Percentiles rank a stretch among this genome's conserved stretches.
Evolutionary conservation across 306 rosid genomes (phyloP).

Genomic region (Malus asiatica): DNA sequence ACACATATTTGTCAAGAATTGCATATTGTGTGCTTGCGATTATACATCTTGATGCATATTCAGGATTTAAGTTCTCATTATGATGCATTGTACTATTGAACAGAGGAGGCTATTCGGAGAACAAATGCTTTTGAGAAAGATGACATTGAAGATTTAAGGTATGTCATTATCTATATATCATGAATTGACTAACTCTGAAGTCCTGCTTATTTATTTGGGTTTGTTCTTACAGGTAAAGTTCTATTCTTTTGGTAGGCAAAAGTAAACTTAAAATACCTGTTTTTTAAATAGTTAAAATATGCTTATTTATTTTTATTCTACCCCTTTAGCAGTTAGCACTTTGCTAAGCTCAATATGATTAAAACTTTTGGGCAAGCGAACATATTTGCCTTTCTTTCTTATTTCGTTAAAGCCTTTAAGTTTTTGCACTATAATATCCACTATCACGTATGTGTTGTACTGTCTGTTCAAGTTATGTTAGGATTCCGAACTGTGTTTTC

Average conservation of each 20-base stretch:
- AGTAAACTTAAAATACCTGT: not conserved
- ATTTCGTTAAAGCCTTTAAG: too few species aligned
- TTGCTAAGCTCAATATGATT: not conserved
- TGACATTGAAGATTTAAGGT: slow-evolving; percentile 57
- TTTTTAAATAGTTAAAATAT: not conserved
- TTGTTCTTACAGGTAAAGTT: not conserved
- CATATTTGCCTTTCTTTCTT: not conserved
- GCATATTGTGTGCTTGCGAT: not conserved
- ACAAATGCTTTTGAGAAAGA: slow-evolving; percentile 51
- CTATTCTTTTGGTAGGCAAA: not conserved
- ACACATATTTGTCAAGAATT: not conserved
- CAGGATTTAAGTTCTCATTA: slow-evolving; percentile 15
- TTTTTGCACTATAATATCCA: too few species aligned
- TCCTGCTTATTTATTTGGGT: not conserved
- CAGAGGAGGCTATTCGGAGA: slow-evolving; percentile 86
- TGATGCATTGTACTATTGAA: slow-evolving; percentile 28
- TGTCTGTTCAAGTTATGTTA: too few species aligned
- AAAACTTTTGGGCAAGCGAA: not conserved
- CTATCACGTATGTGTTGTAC: too few species aligned
- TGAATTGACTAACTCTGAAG: not conserved
- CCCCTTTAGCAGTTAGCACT: not conserved
- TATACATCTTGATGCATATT: slow-evolving; percentile 3
- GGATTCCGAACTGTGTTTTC: too few species aligned
- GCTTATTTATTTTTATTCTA: not conserved
- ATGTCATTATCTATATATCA: slow-evolving; percentile 14